Evolutionary conservation across 805 yeast genomes (phyloP), one percentile per base, ranked within the genome.

Genomic region (Starmerella asiatica): DNA sequence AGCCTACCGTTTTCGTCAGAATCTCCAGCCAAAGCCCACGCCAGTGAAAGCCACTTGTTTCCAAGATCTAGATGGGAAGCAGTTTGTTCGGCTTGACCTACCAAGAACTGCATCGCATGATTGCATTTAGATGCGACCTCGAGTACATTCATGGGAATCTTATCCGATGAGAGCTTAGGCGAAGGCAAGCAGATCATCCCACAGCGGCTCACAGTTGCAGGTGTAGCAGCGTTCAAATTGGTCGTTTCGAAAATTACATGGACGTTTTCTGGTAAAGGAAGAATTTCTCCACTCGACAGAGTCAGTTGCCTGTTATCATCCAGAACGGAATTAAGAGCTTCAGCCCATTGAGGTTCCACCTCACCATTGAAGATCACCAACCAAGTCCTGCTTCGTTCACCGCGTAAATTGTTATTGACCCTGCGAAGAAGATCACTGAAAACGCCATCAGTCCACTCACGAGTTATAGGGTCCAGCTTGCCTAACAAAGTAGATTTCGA

Each of bases 281-380:
- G 54, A 18, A 95, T 70, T 55, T 88, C 97, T 29, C 97, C 97
- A 53, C 75, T 84, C 0, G 97, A 91, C 8, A 88, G 62, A 0
- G 96, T 85, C 31, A 88, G 59, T 1, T 79, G 48, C 46, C 71
- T 75, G 58, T 85, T 88, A 49, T 88, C 97, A 59, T 88, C 97
- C 15, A 88, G 64, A 8, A 85, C 91, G 61, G 93, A 79, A 61
- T 88, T 88, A 47, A 88, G 62, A 40, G 79, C 79, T 52, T 88
- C 97, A 1, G 83, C 83, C 93, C 96, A 88, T 29, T 73, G 76
- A 0, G 97, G 96, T 54, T 88, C 96, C 27, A 88, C 71, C 50
- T 84, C 94, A 29, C 96, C 93, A 58, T 88, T 96, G 54, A 88
- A 80, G 0, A 86, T 68, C 43, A 88, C 68, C 91, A 94, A 85